Evolutionary conservation across 305 asterid species (phyloP).

Genomic region (Fraxinus sp.): DNA sequence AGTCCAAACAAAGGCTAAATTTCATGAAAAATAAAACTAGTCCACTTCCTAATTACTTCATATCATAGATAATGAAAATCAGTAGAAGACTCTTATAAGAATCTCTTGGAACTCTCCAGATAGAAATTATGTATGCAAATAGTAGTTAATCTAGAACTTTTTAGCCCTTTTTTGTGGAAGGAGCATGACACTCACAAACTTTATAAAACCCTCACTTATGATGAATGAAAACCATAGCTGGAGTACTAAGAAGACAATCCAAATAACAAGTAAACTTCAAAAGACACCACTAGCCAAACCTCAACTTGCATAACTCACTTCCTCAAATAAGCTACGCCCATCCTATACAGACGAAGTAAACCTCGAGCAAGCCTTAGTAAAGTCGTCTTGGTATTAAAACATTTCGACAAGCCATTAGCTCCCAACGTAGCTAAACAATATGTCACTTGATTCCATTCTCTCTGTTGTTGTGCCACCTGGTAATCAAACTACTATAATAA

Average conservation of each 20-base stretch:
- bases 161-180: too few relatives aligned
- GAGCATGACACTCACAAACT: neutral
- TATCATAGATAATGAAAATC: too few relatives aligned
- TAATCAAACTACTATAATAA: too few relatives aligned
- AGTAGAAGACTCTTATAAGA: too few relatives aligned
- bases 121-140: too few relatives aligned
- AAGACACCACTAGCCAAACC: neutral
- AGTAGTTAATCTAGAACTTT: too few relatives aligned
- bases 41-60: too few relatives aligned
- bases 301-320: neutral
- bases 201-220: too few relatives aligned
- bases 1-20: too few relatives aligned
- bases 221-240: neutral
- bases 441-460: neutral
- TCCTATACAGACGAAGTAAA: neutral
- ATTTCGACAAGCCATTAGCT: neutral
- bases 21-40: too few relatives aligned
- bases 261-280: neutral
- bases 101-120: too few relatives aligned
- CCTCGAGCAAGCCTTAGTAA: neutral
- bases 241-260: neutral
- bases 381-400: neutral
- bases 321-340: neutral
- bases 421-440: neutral
- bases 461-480: neutral